A percentile compares a stretch with the other conserved stretches of the same genome.
Conservation (phyloP, 75 land plant species). For the Cryptomeria japonica region DNA sequence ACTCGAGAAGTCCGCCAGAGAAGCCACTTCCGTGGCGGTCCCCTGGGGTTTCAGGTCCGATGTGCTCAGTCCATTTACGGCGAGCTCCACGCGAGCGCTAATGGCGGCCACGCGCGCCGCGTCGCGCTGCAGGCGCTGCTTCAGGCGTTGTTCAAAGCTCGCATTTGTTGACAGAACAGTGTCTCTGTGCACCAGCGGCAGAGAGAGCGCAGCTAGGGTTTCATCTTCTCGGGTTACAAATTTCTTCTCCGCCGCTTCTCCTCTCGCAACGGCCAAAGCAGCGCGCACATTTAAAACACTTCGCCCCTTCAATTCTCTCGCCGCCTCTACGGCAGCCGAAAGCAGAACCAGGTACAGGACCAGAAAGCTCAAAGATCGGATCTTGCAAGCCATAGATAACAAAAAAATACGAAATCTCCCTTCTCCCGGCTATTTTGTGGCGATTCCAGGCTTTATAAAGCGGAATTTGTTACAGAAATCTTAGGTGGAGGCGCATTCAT, state of each 20-base stretch:
- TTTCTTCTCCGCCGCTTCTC: not conserved
- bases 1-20: not conserved
- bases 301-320: not conserved
- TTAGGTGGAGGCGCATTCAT: not conserved
- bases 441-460: not conserved
- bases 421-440: no score
- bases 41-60: not conserved
- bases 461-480: not conserved
- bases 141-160: constrained; percentile 1
- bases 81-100: constrained; percentile 3
- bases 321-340: not conserved
- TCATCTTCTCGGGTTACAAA: not conserved
- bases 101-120: constrained; percentile 21
- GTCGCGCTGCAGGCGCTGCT: constrained; percentile 9
- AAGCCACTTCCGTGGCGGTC: not conserved
- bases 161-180: not conserved
- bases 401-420: no score
- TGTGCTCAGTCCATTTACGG: not conserved
- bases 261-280: not conserved
- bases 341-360: not conserved
- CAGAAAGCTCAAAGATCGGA: not conserved
- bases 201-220: not conserved
- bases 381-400: not conserved
- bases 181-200: constrained; percentile 4
- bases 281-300: not conserved